Conservation (phyloP, 2,329 filamentous ascomycete species). For the Trichoderma sp. region DNA sequence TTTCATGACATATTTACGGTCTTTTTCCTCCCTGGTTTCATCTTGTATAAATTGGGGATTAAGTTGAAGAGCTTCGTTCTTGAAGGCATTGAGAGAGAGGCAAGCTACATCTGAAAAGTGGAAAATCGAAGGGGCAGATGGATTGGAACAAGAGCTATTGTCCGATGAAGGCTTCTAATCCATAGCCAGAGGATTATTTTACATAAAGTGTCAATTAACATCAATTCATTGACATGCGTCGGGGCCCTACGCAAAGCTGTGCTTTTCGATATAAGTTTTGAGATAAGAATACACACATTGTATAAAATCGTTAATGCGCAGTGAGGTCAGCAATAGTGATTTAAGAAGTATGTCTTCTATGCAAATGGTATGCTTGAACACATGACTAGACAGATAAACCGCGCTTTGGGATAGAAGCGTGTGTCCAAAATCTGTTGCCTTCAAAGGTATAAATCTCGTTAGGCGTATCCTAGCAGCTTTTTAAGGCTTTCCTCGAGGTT, state of each 20-base stretch:
- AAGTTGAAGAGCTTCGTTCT: not conserved
- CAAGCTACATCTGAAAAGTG: too few species aligned
- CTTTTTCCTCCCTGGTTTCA: not conserved
- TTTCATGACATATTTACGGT: not conserved
- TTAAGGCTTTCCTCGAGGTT: not conserved
- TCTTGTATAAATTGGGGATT: not conserved
- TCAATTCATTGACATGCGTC: too few species aligned
- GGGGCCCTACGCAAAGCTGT: too few species aligned
- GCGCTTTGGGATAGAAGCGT: not conserved
- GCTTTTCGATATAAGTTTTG: too few species aligned
- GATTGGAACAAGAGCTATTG: too few species aligned
- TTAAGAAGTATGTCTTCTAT: too few species aligned
- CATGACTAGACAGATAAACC: not conserved
- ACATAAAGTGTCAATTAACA: too few species aligned
- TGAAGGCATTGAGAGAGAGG: too few species aligned
- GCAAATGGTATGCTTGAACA: not conserved
- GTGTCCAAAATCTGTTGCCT: not conserved
- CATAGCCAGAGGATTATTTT: too few species aligned
- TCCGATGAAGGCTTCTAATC: too few species aligned
- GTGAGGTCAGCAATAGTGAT: not conserved
- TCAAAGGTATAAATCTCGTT: not conserved
- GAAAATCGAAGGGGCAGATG: too few species aligned
- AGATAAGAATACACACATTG: not conserved
- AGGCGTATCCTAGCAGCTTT: slow-evolving; percentile 3
- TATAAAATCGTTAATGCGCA: not conserved